Percentiles rank a stretch among this genome's conserved stretches.
Evolutionary conservation across 768 basidiomycete genomes (phyloP).

Genomic region (Boletus coccyginus): DNA sequence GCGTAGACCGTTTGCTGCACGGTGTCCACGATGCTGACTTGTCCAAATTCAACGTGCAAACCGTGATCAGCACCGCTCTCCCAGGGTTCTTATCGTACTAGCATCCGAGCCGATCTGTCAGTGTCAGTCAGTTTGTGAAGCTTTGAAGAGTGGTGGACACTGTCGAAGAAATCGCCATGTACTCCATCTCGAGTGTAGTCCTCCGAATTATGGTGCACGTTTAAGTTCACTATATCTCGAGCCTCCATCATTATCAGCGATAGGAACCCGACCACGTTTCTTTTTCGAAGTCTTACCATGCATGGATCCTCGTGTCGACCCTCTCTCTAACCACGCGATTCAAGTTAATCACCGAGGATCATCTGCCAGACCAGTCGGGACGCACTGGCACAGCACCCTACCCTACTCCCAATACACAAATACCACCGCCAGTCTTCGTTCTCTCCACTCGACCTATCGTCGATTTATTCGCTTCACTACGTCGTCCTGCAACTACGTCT

Average conservation of each 20-base stretch:
- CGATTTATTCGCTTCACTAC: neutral
- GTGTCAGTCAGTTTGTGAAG: neutral
- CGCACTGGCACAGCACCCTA: neutral
- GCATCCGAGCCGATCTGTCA: neutral
- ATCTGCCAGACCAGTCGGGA: conserved; percentile 13
- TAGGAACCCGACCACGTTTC: conserved; percentile 16
- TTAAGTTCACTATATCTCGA: neutral
- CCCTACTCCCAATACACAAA: conserved; percentile 15
- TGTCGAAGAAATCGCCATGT: neutral
- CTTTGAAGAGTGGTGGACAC: neutral
- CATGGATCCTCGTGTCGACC: conserved; percentile 16
- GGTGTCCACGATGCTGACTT: conserved; percentile 4
- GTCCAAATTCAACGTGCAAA: conserved; percentile 7
- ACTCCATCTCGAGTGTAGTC: neutral
- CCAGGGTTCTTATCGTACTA: neutral
- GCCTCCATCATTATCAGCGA: neutral
- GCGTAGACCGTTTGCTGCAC: neutral
- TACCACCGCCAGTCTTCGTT: neutral
- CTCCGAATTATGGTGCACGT: neutral
- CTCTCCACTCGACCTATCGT: conserved; percentile 1
- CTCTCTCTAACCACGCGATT: conserved; percentile 1
- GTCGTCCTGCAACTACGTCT: neutral
- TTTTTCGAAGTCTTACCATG: neutral
- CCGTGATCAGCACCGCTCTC: neutral
- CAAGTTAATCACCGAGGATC: conserved; percentile 23